These are phyloP conservation scores for Dentiscutata heterogama DNA, from an alignment of 371 early-diverging fungal genomes.

Conservation along the genomic window DNA sequence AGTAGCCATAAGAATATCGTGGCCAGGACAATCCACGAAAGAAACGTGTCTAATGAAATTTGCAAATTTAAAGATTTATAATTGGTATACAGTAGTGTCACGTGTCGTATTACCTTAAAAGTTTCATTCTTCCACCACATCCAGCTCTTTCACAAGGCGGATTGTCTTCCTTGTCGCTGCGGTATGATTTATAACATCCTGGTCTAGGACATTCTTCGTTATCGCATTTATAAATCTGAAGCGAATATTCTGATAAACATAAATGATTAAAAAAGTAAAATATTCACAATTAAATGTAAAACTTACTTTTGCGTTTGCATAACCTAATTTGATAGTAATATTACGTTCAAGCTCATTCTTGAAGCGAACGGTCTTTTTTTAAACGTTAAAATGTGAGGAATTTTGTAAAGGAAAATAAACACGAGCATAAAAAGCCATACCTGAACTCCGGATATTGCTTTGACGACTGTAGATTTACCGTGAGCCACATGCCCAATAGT, in stretches of 20 bases:
- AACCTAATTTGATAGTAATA: conserved; percentile 99
- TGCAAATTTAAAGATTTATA: not conserved
- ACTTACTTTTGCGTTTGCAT: conserved; percentile 99
- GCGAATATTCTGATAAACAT: not conserved
- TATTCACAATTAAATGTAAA: conserved; percentile 39
- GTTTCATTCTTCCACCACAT: conserved; percentile 90
- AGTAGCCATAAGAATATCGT: conserved; percentile 99
- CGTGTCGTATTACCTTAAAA: conserved; percentile 67
- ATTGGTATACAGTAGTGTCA: not conserved
- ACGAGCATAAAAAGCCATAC: conserved; percentile 48
- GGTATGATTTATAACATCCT: conserved; percentile 94
- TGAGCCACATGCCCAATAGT: conserved; percentile 99
- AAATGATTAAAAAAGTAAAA: not conserved
- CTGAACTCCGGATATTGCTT: conserved; percentile 99
- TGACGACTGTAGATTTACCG: conserved; percentile 99
- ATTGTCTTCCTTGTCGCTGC: conserved; percentile 87
- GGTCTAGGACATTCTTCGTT: conserved; percentile 95
- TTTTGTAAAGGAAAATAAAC: not conserved
- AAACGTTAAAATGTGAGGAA: not conserved
- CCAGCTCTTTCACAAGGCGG: conserved; percentile 93
- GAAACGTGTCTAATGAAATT: conserved; percentile 90
- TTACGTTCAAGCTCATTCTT: conserved; percentile 99
- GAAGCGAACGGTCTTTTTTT: conserved; percentile 94
- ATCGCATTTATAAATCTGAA: conserved; percentile 95
- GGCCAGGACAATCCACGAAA: conserved; percentile 99